A percentile compares a stretch with the other conserved stretches of the same genome.
Conservation (phyloP, 352 stramenopile species). For the Globisporangium ultimum region DNA sequence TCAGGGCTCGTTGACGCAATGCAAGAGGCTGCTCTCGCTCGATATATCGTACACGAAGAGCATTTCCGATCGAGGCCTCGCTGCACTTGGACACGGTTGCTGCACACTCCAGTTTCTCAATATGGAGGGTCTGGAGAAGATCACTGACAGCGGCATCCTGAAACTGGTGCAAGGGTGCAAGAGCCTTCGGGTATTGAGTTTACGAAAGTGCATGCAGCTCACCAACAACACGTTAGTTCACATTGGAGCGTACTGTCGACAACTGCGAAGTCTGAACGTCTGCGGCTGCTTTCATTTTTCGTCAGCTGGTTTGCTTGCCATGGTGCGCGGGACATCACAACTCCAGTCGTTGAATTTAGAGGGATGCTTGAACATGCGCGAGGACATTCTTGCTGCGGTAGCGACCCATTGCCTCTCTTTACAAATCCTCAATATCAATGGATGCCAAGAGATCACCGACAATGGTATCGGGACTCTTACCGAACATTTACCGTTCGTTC, state of each 20-base stretch:
- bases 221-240: slow-evolving; percentile 42
- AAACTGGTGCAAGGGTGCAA: slow-evolving; percentile 47
- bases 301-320: slow-evolving; percentile 41
- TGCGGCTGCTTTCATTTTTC: slow-evolving; percentile 59
- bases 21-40: slow-evolving; percentile 53
- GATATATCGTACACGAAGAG: slow-evolving; percentile 58
- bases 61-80: slow-evolving; percentile 60
- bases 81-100: slow-evolving; percentile 46
- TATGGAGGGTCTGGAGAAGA: slow-evolving; percentile 57
- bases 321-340: slow-evolving; percentile 44
- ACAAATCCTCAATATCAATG: slow-evolving; percentile 66
- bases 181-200: slow-evolving; percentile 51
- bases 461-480: slow-evolving; percentile 60
- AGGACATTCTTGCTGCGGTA: slow-evolving; percentile 63
- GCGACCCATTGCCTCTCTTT: slow-evolving; percentile 50
- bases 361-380: slow-evolving; percentile 60
- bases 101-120: slow-evolving; percentile 68
- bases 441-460: slow-evolving; percentile 78
- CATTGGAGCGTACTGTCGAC: slow-evolving; percentile 40
- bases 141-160: slow-evolving; percentile 46
- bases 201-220: slow-evolving; percentile 62
- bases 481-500: slow-evolving; percentile 70
- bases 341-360: slow-evolving; percentile 71
- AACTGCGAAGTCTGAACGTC: slow-evolving; percentile 63
- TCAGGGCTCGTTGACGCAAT: slow-evolving; percentile 65